These are phyloP conservation scores for Pseudotsuga menziesii DNA, from an alignment of 75 land plant species.

Conservation along the genomic window DNA sequence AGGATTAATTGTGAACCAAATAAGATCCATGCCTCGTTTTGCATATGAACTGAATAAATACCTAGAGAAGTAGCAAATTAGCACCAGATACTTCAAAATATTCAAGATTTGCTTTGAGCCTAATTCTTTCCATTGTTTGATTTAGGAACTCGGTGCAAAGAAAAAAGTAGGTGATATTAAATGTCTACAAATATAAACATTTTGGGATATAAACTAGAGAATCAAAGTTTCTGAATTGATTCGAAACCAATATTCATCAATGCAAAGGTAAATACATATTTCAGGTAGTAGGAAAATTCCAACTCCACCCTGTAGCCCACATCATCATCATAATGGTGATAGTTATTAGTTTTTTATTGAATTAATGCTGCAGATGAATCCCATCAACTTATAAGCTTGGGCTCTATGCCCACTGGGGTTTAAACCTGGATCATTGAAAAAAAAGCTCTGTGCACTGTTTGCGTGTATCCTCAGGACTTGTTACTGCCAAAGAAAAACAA, in stretches of 20 bases:
- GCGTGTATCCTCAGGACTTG: constrained; percentile 80
- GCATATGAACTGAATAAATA: background rate
- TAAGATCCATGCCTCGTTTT: background rate
- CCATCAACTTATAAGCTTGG: too few relatives aligned
- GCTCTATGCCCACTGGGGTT: too few relatives aligned
- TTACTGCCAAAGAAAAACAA: constrained; percentile 42
- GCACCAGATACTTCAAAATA: background rate
- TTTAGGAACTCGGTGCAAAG: background rate
- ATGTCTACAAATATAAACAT: background rate
- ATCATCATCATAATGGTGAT: background rate
- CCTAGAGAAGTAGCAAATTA: background rate
- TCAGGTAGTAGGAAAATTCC: background rate
- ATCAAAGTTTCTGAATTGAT: background rate
- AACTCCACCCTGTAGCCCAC: background rate
- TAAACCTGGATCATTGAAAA: constrained; percentile 10
- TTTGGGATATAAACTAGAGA: background rate
- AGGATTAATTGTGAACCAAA: background rate
- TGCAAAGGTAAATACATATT: background rate
- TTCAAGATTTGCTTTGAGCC: background rate
- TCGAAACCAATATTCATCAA: background rate
- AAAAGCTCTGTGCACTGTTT: constrained; percentile 71
- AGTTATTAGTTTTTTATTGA: background rate
- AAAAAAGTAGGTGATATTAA: background rate
- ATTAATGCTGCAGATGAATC: too few relatives aligned
- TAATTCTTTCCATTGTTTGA: background rate